Percentiles rank a stretch among this genome's conserved stretches.
Evolutionary conservation across 768 basidiomycete genomes (phyloP).

Genomic region (Tulasnella sp.): DNA sequence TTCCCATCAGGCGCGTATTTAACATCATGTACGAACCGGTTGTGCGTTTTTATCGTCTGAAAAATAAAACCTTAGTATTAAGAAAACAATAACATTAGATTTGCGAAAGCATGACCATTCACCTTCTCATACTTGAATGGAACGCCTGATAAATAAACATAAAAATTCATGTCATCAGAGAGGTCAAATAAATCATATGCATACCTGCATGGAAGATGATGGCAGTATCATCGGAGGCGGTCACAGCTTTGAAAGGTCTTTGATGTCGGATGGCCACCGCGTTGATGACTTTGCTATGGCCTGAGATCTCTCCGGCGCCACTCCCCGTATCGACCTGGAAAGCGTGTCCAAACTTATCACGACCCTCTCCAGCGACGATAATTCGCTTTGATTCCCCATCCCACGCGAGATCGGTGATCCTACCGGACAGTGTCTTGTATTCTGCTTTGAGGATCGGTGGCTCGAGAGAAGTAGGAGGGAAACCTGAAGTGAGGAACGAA

Average conservation of each 20-base stretch:
- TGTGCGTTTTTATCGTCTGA: constrained; percentile 77
- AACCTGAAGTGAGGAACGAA: constrained; percentile 4
- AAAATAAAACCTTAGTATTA: background rate
- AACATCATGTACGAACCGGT: constrained; percentile 87
- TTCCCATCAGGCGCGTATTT: constrained; percentile 73
- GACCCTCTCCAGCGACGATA: constrained; percentile 85
- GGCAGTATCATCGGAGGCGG: constrained; percentile 71
- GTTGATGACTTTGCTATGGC: constrained; percentile 89
- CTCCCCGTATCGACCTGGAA: constrained; percentile 78
- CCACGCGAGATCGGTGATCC: constrained; percentile 88
- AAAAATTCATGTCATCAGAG: too few relatives aligned
- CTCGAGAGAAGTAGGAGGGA: constrained; percentile 39
- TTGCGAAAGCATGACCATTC: background rate
- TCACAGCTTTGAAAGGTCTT: constrained; percentile 83
- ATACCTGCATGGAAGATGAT: constrained; percentile 76
- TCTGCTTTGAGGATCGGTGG: constrained; percentile 75
- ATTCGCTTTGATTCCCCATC: constrained; percentile 95
- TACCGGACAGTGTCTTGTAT: constrained; percentile 62
- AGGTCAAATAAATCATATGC: constrained; percentile 11
- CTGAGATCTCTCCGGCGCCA: constrained; percentile 78
- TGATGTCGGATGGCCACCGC: constrained; percentile 81
- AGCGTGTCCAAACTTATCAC: constrained; percentile 81
- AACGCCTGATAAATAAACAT: constrained; percentile 34
- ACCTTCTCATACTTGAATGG: constrained; percentile 87
- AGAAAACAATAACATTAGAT: too few relatives aligned